These are phyloP conservation scores for Fragaria vesca DNA, from an alignment of 306 rosid genomes.

Conservation along the genomic window DNA sequence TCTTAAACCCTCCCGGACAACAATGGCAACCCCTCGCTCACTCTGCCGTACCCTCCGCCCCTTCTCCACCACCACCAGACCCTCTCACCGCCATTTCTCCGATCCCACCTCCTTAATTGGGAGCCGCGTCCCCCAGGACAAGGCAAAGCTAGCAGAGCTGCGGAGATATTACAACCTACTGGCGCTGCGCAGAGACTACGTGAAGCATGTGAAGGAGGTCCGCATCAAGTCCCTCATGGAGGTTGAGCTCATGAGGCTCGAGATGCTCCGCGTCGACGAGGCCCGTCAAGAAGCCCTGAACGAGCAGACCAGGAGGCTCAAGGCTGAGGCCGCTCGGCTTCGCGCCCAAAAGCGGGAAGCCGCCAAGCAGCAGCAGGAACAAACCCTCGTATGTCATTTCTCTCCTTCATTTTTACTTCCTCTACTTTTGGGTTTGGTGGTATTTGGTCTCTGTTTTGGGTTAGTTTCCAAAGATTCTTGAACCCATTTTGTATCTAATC, in stretches of 20 bases:
- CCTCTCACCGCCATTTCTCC: not conserved
- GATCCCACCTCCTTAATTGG: constrained; percentile 24
- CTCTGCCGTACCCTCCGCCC: not conserved
- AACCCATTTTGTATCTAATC: not conserved
- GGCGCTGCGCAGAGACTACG: constrained; percentile 43
- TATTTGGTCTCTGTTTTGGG: not conserved
- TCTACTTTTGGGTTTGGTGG: not conserved
- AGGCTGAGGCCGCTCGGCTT: constrained; percentile 56
- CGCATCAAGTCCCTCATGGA: constrained; percentile 59
- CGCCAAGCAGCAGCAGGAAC: constrained; percentile 50
- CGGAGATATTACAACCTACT: constrained; percentile 15
- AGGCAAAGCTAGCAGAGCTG: constrained; percentile 52
- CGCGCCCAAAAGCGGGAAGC: constrained; percentile 63
- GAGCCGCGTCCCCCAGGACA: constrained; percentile 69
- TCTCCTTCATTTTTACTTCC: not conserved
- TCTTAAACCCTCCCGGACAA: not conserved
- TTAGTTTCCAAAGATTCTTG: no score
- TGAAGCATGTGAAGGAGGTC: constrained; percentile 66
- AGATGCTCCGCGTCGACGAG: constrained; percentile 67
- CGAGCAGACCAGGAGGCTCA: constrained; percentile 65
- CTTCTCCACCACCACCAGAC: constrained; percentile 4
- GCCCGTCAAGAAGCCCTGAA: constrained; percentile 53
- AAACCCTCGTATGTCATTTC: constrained; percentile 48
- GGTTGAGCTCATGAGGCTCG: constrained; percentile 58
- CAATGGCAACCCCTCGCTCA: not conserved